A percentile compares a stretch with the other conserved stretches of the same genome.
These are phyloP conservation scores for Talaromyces stipitatus DNA, from an alignment of 495 filamentous ascomycete species.

Conservation along the genomic window DNA sequence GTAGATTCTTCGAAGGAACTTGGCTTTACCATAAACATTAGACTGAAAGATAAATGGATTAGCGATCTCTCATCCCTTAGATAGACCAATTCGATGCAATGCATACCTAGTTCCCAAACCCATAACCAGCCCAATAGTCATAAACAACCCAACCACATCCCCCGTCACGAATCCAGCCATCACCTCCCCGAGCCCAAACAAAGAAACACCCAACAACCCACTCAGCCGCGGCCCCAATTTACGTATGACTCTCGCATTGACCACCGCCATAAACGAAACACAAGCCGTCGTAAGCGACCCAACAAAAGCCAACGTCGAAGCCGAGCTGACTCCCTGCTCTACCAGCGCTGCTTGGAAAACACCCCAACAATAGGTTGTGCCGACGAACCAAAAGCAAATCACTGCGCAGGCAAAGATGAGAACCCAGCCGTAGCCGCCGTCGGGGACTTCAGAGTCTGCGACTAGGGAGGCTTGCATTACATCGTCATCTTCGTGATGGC, in stretches of 20 bases:
- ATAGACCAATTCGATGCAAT: not conserved
- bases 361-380: conserved; percentile 49
- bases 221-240: conserved; percentile 37
- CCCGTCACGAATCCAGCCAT: conserved; percentile 39
- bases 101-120: conserved; percentile 43
- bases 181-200: conserved; percentile 41
- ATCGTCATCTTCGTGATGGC: conserved; percentile 18
- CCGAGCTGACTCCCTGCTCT: conserved; percentile 32
- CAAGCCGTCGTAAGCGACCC: conserved; percentile 43
- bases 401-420: conserved; percentile 43
- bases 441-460: conserved; percentile 43
- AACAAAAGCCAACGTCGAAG: conserved; percentile 48
- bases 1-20: conserved; percentile 4
- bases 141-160: conserved; percentile 46
- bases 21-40: conserved; percentile 22
- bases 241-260: conserved; percentile 42
- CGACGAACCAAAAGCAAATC: conserved; percentile 48
- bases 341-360: conserved; percentile 49
- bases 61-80: not conserved
- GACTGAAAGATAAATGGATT: conserved; percentile 4
- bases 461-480: conserved; percentile 41
- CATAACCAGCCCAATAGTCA: conserved; percentile 46
- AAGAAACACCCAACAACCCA: conserved; percentile 35
- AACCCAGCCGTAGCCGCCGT: conserved; percentile 55
- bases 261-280: conserved; percentile 39